Percentiles rank a stretch among this genome's conserved stretches.
Evolutionary conservation across 2,329 filamentous ascomycete genomes (phyloP).

Genomic region (Calonectria fujianensis): DNA sequence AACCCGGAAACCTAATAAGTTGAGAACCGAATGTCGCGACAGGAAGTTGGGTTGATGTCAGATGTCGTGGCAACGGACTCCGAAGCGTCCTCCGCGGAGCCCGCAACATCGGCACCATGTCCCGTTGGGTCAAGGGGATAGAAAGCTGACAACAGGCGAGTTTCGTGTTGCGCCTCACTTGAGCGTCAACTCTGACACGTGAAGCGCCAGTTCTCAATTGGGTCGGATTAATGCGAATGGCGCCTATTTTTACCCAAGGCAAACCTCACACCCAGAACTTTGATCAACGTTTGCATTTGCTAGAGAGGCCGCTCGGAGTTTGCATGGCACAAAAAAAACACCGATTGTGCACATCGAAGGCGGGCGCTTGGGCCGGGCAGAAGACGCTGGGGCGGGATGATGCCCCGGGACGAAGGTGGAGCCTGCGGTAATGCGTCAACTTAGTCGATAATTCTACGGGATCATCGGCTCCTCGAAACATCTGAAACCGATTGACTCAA

Average conservation of each 20-base stretch:
- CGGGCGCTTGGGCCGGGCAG: not conserved
- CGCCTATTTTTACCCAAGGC: not conserved
- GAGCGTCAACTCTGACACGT: conserved; percentile 3
- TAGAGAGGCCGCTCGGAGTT: not conserved
- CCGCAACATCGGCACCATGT: not conserved
- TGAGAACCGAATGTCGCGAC: not conserved
- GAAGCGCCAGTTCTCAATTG: not conserved
- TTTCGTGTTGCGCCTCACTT: conserved; percentile 12
- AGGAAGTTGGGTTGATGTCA: not conserved
- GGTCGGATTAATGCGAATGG: not conserved
- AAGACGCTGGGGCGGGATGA: not conserved
- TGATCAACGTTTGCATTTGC: not conserved
- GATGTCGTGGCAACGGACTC: not conserved
- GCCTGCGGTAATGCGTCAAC: not conserved
- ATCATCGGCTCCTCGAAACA: not conserved
- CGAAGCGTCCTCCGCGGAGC: not conserved
- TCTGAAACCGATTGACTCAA: not conserved
- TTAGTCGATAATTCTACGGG: conserved; percentile 12
- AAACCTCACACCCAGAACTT: too few species aligned
- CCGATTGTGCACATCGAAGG: not conserved
- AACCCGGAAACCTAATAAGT: not conserved
- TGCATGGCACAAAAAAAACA: not conserved
- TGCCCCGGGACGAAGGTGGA: not conserved
- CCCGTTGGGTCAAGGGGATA: not conserved
- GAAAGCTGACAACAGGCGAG: conserved; percentile 12